Base-by-base conservation (phyloP, 257 asterid genomes). In the Solanum paucissectum region DNA sequence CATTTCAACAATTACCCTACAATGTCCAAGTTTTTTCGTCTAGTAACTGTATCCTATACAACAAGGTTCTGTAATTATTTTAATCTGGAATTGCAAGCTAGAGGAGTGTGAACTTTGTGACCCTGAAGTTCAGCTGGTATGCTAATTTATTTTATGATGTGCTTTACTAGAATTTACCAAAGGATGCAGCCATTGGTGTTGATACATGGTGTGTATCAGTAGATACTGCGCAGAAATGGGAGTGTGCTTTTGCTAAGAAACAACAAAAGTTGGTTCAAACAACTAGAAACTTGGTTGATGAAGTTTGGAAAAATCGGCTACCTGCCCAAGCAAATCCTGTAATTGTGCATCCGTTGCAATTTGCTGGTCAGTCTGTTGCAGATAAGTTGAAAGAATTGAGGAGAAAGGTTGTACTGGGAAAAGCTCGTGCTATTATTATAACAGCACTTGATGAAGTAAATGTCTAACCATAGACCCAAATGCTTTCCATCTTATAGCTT, bases 121-220 rank as follows among this genome's bases (percentile, higher is more conserved):
- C 38, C 84, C 66, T 44, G 64, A 44, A 79, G 27, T 42, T 79
- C 64, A 79, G 84, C 25, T 27, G 84, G 20, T 79, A 79, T 79
- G 64, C 33, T 55, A 76, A 52, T 74, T 52, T 20, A 87, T 40
- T 71, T 71, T 79, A 46, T 90, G 81, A 64, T 91, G 27, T 90
- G 86, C 87, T 92, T 79, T 84, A 72, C 89, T 88, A 97, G 99
- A 95, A 94, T 92, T 94, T 95, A 85, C 96, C 95, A 27, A 88
- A 90, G 87, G 94, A 86, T 69, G 96, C 98, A 44, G 89, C 96
- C 83, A 87, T 97, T 89, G 99, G 99, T 84, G 94, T 94, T 88
- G 99, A 97, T 90, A 94, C 98, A 4, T 95, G 99, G 99, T 95
- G 99, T 91, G 90, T 96, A 87, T 97, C 99, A 36, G 98, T 95